Evolutionary conservation across 371 early-diverging fungal genomes (phyloP).

Genomic region (Mortierella sp.): DNA sequence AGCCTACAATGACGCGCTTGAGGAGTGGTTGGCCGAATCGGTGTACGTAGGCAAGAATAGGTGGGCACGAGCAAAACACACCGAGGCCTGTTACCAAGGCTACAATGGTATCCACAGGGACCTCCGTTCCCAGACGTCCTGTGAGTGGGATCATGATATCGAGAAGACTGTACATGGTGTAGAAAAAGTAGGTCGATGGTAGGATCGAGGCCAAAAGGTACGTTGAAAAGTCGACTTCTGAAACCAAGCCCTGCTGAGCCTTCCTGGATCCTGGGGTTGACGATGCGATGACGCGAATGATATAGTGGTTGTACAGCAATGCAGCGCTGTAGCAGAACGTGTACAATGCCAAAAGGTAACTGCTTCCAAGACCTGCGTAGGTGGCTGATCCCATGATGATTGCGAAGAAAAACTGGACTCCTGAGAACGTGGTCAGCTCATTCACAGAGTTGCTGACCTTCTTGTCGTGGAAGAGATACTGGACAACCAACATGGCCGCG

Average conservation of each 20-base stretch:
- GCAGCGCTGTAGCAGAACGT: conserved; percentile 31
- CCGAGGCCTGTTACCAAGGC: conserved; percentile 69
- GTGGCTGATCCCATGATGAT: conserved; percentile 23
- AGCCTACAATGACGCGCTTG: conserved; percentile 50
- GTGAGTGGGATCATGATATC: conserved; percentile 81
- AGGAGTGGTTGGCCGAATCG: conserved; percentile 61
- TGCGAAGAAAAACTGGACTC: conserved; percentile 29
- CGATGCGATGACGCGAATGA: too few relatives aligned
- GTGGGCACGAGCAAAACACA: conserved; percentile 59
- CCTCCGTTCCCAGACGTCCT: conserved; percentile 77
- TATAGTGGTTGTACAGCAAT: conserved; percentile 27
- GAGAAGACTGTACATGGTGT: conserved; percentile 61
- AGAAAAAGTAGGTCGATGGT: conserved; percentile 60
- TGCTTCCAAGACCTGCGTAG: conserved; percentile 35
- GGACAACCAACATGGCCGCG: conserved; percentile 60
- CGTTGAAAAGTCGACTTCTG: conserved; percentile 38
- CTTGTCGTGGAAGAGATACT: conserved; percentile 54
- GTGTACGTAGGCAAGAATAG: conserved; percentile 67
- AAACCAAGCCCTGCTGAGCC: not conserved
- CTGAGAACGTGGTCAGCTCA: conserved; percentile 37
- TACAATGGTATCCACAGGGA: conserved; percentile 77
- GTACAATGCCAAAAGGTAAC: conserved; percentile 41
- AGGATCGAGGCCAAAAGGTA: conserved; percentile 59
- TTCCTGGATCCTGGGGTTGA: too few relatives aligned
- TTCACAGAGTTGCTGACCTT: conserved; percentile 40